Evolutionary conservation across 371 early-diverging fungal species (phyloP), one percentile per base, ranked within the genome.

Genomic region (Capillidium heterosporum): DNA sequence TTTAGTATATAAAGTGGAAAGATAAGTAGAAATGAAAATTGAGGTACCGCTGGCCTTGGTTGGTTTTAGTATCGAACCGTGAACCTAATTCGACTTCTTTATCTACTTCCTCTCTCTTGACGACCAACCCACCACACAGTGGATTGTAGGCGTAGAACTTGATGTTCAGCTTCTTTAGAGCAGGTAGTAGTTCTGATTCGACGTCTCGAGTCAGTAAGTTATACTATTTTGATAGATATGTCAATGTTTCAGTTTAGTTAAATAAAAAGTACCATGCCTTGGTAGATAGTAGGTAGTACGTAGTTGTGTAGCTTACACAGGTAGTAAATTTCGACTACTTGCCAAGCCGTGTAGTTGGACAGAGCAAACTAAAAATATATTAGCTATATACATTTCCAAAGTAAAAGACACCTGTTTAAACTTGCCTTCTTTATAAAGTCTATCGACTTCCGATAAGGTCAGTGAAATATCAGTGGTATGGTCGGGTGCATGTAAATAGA

Each of bases 201-300:
- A 77, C 71, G 28, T 68, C 73, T 47, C 83, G 67, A 5, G 76
- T 76, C n/a, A 82, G 57, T 1, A 73, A 72, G 60, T 80, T 80
- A 70, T 82, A 80, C 72, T 66, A 59, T 41, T 58, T 32, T 10
- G 11, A 49, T 48, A 50, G 28, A n/a, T 13, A 8, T n/a, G 28
- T n/a, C 8, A 42, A 42, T 28, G 32, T 11, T 32, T 44, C 19
- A 19, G 8, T 44, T 44, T 19, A 35, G 4, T 19, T 31, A 11
- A 53, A 57, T 32, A 7, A 31, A 32, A 19, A 42, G 56, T 63
- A 65, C 65, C 67, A 68, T 67, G 41, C 74, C 75, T 57, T 73
- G 71, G 42, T 76, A 76, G 3, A 76, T 74, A 0, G 68, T 72
- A 0, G 76, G 76, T 21, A 63, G 11, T 0, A 76, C 63, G 48